Evolutionary conservation across 2,329 filamentous ascomycete genomes (phyloP), one percentile per base, ranked within the genome.

Genomic region (Aciculosporium take): DNA sequence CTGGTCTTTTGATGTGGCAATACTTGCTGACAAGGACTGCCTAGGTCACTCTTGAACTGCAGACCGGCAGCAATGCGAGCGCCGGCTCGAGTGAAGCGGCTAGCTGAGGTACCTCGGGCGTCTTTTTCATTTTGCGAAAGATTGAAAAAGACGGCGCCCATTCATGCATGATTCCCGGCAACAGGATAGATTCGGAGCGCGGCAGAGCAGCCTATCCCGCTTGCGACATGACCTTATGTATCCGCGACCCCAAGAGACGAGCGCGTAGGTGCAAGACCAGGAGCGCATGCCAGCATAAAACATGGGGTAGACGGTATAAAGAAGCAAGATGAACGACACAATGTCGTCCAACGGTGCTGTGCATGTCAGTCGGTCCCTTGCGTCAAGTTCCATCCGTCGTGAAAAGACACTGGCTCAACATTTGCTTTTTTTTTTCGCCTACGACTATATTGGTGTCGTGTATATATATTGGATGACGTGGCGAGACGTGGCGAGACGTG

Each of bases 31-130:
- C 35, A 45, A 18, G 20, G 9, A 27, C n/a, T n/a, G n/a, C n/a
- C n/a, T 17, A 53, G 51, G 51, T 53, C n/a, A 53, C 51, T 6
- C 45, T 53, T 20, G 49, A 53, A 43, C 33, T 51, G 8, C 44
- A 48, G 30, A 39, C 46, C 13, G 45, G 46, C 10, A 8, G n/a
- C 20, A 3, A 20, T 24, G 42, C 37, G 27, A 41, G 38, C 33
- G 23, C n/a, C n/a, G 43, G 40, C 7, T 35, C 13, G 9, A 35
- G n/a, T 31, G 30, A 37, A 24, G n/a, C 35, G 21, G 23, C 29
- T 32, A 29, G 39, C 35, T 25, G 29, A 25, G 8, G 20, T 24
- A 18, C 13, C 29, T 13, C 13, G 20, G 28, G 9, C 18, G 17
- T n/a, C n/a, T n/a, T n/a, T n/a, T n/a, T n/a, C n/a, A n/a, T n/a